These are phyloP conservation scores for Trichomonas gallinae DNA, from an alignment of 208 protist species.

Conservation along the genomic window DNA sequence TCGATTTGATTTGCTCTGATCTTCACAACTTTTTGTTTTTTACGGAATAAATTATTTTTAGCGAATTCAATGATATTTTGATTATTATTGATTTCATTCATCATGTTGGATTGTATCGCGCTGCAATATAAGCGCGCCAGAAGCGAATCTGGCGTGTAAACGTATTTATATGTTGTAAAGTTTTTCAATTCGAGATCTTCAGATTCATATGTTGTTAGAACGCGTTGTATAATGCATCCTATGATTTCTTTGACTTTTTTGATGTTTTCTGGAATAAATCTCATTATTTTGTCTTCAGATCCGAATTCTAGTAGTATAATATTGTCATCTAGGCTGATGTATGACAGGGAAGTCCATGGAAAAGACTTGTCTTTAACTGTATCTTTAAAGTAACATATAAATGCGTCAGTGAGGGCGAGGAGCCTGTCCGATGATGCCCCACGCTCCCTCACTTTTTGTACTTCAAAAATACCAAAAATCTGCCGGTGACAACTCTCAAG, in stretches of 20 bases:
- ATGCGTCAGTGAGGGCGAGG: not conserved
- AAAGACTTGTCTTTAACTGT: not conserved
- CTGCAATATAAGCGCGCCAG: not conserved
- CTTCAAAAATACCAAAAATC: not conserved
- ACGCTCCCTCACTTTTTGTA: not conserved
- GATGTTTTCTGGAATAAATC: not conserved
- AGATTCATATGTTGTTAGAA: not conserved
- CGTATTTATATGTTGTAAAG: not conserved
- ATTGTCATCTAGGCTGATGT: not conserved
- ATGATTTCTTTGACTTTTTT: not conserved
- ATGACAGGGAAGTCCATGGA: not conserved
- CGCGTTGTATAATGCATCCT: not conserved
- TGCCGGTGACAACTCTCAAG: not conserved
- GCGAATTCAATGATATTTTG: not conserved
- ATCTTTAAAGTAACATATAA: not conserved
- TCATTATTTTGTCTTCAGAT: not conserved
- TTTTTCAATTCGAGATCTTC: not conserved
- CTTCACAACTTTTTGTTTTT: not conserved
- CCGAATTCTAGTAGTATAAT: not conserved
- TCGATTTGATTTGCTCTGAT: not conserved
- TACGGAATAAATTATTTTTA: not conserved
- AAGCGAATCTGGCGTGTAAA: not conserved
- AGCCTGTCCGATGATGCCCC: not conserved
- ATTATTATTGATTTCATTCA: not conserved
- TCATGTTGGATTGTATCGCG: not conserved